Base-by-base conservation (phyloP, 768 basidiomycete species). In the Amanita pseudoporphyria region DNA sequence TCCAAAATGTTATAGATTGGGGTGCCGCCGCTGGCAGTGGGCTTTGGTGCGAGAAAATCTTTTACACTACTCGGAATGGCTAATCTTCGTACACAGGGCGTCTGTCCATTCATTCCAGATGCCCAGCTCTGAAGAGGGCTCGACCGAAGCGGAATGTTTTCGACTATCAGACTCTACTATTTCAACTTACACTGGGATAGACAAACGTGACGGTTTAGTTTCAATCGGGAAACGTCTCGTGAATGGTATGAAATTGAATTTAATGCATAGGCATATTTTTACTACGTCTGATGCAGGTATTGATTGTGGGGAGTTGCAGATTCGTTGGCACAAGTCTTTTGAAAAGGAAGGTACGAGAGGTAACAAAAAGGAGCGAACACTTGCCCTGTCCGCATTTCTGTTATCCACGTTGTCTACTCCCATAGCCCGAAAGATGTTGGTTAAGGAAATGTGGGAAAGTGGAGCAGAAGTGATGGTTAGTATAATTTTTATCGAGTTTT, bases 401-500 rank as follows among this genome's bases (percentile, higher is more conserved):
- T 68, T 99, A 1, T 82, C 87, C n/a, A 77, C 87, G 16, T 68
- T 92, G 14, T 68, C 81, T 4, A 79, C 75, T 2, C 62, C 78
- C 35, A 57, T 81, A 14, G 74, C 79, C 7, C 75, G 84, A 52
- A 84, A 80, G 65, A 67, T 71, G 2, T 60, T 91, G 39, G 72
- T 94, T 22, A 81, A 83, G 59, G 80, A 88, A 57, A 87, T 97
- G 74, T 97, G 93, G 93, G 76, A 87, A 40, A 90, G 89, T 57
- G 91, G 89, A 38, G 92, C 92, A 18, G 79, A 86, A 59, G 77
- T 81, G 19, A 81, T 96, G 42, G 88, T 94, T 95, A 44, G 87
- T 93, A 36, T 36, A 52, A 54, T n/a, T 22, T 52, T 32, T 24
- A 36, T 42, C 47, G 37, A 28, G 12, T 35, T 39, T 26, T 37